Base-by-base conservation (phyloP, 768 basidiomycete genomes). In the Tubosaeta brunneosetosa region DNA sequence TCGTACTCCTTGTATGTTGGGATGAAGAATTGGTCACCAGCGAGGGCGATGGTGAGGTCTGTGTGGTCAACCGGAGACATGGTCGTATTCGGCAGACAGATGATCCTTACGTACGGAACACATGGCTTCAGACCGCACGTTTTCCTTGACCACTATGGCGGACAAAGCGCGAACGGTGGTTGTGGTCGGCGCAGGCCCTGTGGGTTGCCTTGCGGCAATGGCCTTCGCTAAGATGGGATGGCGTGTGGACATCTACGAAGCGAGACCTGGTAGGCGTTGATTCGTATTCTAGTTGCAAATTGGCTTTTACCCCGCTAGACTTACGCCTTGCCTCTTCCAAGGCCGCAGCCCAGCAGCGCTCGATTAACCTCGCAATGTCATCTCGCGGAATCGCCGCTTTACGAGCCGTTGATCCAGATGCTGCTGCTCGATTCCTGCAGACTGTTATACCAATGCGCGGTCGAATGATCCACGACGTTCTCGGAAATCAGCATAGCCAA, bases 331-430 rank as follows among this genome's bases (percentile, higher is more conserved):
- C 84, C 29, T 80, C 84, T 29, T 85, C 86, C 45, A 85, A 81
- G 67, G 76, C 77, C 42, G 76, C 73, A 50, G 71, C 79, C 27
- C 81, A 84, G 63, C 88, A 90, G 65, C 83, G 95, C 52, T 97
- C 94, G 51, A 97, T 98, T 71, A 98, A 98, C 73, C 77, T 98
- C 50, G 94, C 94, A 26, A 91, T 98, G 53, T 97, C 94, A 17
- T 85, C 92, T 52, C 84, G 95, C 41, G 95, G 94, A 57, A 86
- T 98, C 51, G 83, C 86, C 62, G 95, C 94, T 41, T 75, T 98
- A 43, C 78, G 85, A 61, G 82, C 85, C 49, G 80, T 99, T 57
- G 88, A 94, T 72, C 75, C 83, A 38, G 78, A 74, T 34, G 73
- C 83, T 57, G 82, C 88, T 25, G 76, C 82, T 49, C 77, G 83